These are phyloP conservation scores for Globisporangium uncinulatum DNA, from an alignment of 352 stramenopile genomes.

Conservation along the genomic window DNA sequence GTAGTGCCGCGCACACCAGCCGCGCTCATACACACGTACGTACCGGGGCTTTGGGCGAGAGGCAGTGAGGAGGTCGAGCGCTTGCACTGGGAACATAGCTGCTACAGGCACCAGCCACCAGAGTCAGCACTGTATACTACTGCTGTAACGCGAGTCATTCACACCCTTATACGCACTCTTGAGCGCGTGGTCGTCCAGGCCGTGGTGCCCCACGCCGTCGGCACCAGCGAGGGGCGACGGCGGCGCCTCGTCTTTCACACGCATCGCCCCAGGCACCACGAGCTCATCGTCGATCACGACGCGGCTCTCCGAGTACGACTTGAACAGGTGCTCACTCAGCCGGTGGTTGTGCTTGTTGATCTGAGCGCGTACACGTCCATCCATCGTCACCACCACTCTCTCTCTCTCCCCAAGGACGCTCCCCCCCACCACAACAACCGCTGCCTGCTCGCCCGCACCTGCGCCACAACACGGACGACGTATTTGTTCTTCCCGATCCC, in stretches of 20 bases:
- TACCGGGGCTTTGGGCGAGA: conserved; percentile 61
- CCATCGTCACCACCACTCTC: too few species aligned
- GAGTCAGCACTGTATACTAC: not conserved
- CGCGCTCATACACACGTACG: too few species aligned
- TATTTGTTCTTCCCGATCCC: conserved; percentile 64
- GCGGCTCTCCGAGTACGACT: conserved; percentile 83
- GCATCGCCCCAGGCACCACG: conserved; percentile 38
- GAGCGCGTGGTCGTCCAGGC: conserved; percentile 50
- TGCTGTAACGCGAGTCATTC: not conserved
- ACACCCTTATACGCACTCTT: conserved; percentile 39
- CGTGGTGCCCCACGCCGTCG: conserved; percentile 19
- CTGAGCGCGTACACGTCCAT: conserved; percentile 11
- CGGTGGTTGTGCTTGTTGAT: conserved; percentile 85
- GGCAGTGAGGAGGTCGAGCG: conserved; percentile 48
- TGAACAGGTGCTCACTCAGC: conserved; percentile 82
- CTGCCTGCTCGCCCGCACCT: conserved; percentile 23
- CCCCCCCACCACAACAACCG: not conserved
- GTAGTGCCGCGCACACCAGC: too few species aligned
- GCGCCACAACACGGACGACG: conserved; percentile 74
- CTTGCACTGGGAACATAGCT: conserved; percentile 56
- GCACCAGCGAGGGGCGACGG: conserved; percentile 7
- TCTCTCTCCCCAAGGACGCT: too few species aligned
- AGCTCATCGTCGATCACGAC: conserved; percentile 83
- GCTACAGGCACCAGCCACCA: not conserved
- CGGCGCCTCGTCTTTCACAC: conserved; percentile 43